Percentiles rank a stretch among this genome's conserved stretches.
These are phyloP conservation scores for Leccinum griseonigrum DNA, from an alignment of 1,284 basidiomycete genomes.

Conservation along the genomic window DNA sequence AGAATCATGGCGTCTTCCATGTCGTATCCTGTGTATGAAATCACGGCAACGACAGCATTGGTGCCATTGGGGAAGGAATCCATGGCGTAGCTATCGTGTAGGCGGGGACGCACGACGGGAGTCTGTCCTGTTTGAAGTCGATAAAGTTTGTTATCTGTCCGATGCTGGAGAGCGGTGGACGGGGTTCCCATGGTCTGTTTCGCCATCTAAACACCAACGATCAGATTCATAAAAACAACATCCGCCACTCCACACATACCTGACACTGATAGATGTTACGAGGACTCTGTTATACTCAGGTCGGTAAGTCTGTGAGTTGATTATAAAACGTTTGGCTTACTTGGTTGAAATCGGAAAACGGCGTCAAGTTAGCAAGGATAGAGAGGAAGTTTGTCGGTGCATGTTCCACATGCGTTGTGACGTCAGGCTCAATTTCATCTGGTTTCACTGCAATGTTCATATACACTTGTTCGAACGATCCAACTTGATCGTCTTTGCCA, in stretches of 20 bases:
- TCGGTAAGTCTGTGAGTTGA: slow-evolving; percentile 4
- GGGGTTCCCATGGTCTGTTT: slow-evolving; percentile 99
- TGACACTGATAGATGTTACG: slow-evolving; percentile 89
- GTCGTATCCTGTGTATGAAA: slow-evolving; percentile 99
- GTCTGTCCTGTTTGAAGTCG: slow-evolving; percentile 94
- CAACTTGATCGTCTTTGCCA: slow-evolving; percentile 86
- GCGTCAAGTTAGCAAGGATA: slow-evolving; percentile 78
- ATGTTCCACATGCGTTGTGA: slow-evolving; percentile 92
- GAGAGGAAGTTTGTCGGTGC: slow-evolving; percentile 95
- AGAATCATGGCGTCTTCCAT: slow-evolving; percentile 99
- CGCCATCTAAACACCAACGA: slow-evolving; percentile 73
- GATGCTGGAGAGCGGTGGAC: slow-evolving; percentile 83
- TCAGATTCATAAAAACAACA: slow-evolving; percentile 11
- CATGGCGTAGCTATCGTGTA: slow-evolving; percentile 98
- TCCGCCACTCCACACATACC: slow-evolving; percentile 38
- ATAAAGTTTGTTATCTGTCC: slow-evolving; percentile 99
- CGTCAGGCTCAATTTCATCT: slow-evolving; percentile 81
- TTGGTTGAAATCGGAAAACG: slow-evolving; percentile 97
- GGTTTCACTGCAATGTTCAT: slow-evolving; percentile 96
- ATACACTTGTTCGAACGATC: slow-evolving; percentile 98
- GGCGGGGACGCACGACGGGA: slow-evolving; percentile 88
- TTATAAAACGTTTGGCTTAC: slow-evolving; percentile 35
- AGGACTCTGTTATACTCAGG: slow-evolving; percentile 52
- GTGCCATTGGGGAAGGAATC: slow-evolving; percentile 98
- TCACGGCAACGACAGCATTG: slow-evolving; percentile 98